These are phyloP conservation scores for Neurospora tetrasperma DNA, from an alignment of 495 filamentous ascomycete species.

Conservation along the genomic window DNA sequence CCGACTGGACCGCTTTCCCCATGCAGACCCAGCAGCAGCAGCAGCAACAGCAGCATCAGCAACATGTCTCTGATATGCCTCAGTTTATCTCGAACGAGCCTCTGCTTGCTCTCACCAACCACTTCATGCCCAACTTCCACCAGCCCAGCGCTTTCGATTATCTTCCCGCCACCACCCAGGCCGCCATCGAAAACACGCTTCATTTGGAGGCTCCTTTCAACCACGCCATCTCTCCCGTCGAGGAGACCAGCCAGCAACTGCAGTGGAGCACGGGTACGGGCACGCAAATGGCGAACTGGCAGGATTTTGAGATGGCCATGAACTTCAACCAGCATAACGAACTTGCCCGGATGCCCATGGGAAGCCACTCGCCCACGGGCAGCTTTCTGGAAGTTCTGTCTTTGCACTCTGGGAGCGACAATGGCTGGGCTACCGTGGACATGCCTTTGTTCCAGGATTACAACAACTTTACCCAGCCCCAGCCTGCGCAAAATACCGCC, in stretches of 20 bases:
- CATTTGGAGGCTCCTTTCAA: slow-evolving; percentile 53
- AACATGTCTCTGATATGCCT: slow-evolving; percentile 39
- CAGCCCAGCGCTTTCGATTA: slow-evolving; percentile 54
- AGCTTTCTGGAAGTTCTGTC: slow-evolving; percentile 78
- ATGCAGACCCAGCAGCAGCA: slow-evolving; percentile 46
- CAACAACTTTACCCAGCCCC: slow-evolving; percentile 37
- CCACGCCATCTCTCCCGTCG: slow-evolving; percentile 48
- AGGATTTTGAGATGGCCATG: slow-evolving; percentile 57
- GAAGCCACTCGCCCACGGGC: slow-evolving; percentile 71
- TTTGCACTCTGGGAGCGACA: slow-evolving; percentile 66
- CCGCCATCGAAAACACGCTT: slow-evolving; percentile 50
- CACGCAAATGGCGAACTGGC: slow-evolving; percentile 50
- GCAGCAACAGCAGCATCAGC: slow-evolving; percentile 33
- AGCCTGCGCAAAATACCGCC: slow-evolving; percentile 42
- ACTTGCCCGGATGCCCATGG: slow-evolving; percentile 45
- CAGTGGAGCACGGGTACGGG: slow-evolving; percentile 34
- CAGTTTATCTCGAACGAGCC: slow-evolving; percentile 42
- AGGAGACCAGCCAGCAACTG: slow-evolving; percentile 54
- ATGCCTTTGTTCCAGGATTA: slow-evolving; percentile 32
- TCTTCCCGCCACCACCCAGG: slow-evolving; percentile 58
- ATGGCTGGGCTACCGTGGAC: slow-evolving; percentile 72
- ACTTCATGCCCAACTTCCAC: slow-evolving; percentile 36
- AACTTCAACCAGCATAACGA: slow-evolving; percentile 42
- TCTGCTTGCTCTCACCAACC: slow-evolving; percentile 37
- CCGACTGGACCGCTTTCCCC: slow-evolving; percentile 41